Percentiles rank a stretch among this genome's conserved stretches.
phyloP scores from a whole-genome alignment of 2,329 filamentous ascomycete genomes.

The Apiospora rasikravindrae region DNA sequence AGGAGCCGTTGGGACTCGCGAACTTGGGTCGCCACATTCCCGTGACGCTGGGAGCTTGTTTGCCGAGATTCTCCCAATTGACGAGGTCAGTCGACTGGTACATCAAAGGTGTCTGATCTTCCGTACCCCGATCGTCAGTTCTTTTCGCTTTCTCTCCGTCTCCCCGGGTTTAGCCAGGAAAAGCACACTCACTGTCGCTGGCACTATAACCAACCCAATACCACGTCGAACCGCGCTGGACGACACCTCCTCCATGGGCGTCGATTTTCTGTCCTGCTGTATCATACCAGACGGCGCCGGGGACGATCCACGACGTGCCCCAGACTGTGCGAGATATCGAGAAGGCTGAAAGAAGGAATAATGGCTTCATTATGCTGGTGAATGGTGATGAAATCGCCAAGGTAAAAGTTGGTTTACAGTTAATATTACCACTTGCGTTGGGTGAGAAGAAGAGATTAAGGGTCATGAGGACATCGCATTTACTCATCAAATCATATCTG shows the following conservation, averaged over 20 bases:
- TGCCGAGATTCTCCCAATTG: conserved; percentile 45
- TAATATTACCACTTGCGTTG: background rate
- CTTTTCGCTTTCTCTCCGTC: background rate
- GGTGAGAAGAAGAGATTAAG: background rate
- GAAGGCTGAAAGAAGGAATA: background rate
- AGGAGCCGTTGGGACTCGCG: conserved; percentile 44
- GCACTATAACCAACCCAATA: conserved; percentile 47
- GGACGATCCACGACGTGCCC: conserved; percentile 45
- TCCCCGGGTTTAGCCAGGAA: background rate
- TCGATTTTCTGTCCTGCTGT: conserved; percentile 46
- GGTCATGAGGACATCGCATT: background rate
- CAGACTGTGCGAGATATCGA: conserved; percentile 18
- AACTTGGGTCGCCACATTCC: conserved; percentile 47
- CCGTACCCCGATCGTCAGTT: background rate
- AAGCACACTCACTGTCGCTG: conserved; percentile 28
- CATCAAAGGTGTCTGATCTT: conserved; percentile 43
- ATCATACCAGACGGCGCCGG: conserved; percentile 45
- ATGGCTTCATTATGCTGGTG: background rate
- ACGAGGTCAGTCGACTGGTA: conserved; percentile 47
- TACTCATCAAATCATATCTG: background rate
- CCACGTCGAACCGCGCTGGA: conserved; percentile 43
- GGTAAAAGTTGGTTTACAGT: background rate
- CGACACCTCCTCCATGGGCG: conserved; percentile 45
- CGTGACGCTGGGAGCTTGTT: conserved; percentile 39
- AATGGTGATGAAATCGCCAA: background rate